Percentiles rank a stretch among this genome's conserved stretches.
Evolutionary conservation across 495 filamentous ascomycete genomes (phyloP).

Genomic region (Aspergillus olivimuriae): DNA sequence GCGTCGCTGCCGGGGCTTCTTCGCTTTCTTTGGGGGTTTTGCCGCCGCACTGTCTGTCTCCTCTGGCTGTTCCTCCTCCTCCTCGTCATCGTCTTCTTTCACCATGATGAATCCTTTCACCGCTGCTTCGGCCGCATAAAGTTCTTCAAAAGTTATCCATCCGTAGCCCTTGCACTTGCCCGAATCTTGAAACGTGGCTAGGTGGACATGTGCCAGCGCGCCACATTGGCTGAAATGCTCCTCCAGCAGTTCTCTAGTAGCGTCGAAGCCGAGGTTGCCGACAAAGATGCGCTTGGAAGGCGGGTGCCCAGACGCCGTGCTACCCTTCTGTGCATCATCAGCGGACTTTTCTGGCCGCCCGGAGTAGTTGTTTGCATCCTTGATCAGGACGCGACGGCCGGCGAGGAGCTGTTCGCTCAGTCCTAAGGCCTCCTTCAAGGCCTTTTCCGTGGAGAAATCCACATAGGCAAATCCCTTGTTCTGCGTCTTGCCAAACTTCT

Average conservation of each 20-base stretch:
- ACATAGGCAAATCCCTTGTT: conserved; percentile 96
- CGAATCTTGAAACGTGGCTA: conserved; percentile 92
- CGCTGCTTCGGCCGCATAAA: conserved; percentile 67
- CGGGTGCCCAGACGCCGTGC: conserved; percentile 44
- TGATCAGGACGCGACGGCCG: conserved; percentile 81
- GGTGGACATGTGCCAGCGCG: conserved; percentile 65
- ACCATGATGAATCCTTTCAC: conserved; percentile 73
- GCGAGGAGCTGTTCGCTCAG: conserved; percentile 72
- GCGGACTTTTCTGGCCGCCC: conserved; percentile 62
- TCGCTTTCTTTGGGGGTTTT: conserved; percentile 37
- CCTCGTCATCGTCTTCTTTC: conserved; percentile 55
- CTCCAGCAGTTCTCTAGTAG: conserved; percentile 70
- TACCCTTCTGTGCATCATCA: conserved; percentile 25
- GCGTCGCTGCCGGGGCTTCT: conserved; percentile 59
- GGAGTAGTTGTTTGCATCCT: conserved; percentile 79
- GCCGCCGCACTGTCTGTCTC: too few species aligned
- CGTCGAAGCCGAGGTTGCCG: conserved; percentile 83
- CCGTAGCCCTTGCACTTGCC: conserved; percentile 98
- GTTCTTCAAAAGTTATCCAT: conserved; percentile 82
- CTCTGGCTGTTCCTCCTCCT: too few species aligned
- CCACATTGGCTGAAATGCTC: conserved; percentile 81
- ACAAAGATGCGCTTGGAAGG: conserved; percentile 80
- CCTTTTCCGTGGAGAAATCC: conserved; percentile 68
- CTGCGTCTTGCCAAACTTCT: conserved; percentile 44
- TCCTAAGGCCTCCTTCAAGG: conserved; percentile 63